These are phyloP conservation scores for Warburgia ugandensis DNA, from an alignment of 164 flowering plant genomes.

Conservation along the genomic window DNA sequence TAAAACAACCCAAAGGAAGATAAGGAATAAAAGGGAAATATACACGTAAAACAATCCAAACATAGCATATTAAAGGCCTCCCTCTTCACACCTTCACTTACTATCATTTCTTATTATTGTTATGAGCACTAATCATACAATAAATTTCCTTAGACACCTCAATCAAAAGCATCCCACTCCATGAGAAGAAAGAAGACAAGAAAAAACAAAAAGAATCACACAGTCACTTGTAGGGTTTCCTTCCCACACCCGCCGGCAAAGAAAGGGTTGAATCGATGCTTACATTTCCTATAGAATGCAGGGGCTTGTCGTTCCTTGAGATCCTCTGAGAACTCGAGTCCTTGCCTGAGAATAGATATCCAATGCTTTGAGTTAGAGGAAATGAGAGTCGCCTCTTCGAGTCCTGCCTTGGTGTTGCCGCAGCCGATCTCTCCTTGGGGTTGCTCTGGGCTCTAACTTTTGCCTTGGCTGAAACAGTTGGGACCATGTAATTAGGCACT, in stretches of 20 bases:
- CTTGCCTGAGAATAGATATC: slow-evolving; percentile 36
- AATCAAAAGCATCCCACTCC: slow-evolving; percentile 2
- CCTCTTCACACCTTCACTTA: no score
- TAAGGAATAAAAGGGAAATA: no score
- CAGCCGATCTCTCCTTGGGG: slow-evolving; percentile 35
- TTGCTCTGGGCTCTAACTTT: slow-evolving; percentile 51
- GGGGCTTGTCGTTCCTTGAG: slow-evolving; percentile 30
- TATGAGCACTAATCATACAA: not conserved
- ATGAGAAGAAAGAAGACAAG: not conserved
- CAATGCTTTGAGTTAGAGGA: slow-evolving; percentile 51
- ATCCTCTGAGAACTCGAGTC: slow-evolving; percentile 37
- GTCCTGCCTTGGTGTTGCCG: slow-evolving; percentile 35
- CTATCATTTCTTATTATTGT: not conserved
- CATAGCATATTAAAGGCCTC: no score
- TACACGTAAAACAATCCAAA: no score
- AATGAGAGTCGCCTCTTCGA: slow-evolving; percentile 58
- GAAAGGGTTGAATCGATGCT: slow-evolving; percentile 81
- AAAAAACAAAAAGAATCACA: slow-evolving; percentile 45
- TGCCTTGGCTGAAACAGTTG: slow-evolving; percentile 81
- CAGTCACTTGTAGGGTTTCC: slow-evolving; percentile 80
- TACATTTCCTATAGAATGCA: slow-evolving; percentile 48
- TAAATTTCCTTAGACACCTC: no score
- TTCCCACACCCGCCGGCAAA: slow-evolving; percentile 71
- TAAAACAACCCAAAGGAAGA: no score
- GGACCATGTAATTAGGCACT: slow-evolving; percentile 80